Evolutionary conservation across 1,284 basidiomycete genomes (phyloP).

Genomic region (Meira nashicola): DNA sequence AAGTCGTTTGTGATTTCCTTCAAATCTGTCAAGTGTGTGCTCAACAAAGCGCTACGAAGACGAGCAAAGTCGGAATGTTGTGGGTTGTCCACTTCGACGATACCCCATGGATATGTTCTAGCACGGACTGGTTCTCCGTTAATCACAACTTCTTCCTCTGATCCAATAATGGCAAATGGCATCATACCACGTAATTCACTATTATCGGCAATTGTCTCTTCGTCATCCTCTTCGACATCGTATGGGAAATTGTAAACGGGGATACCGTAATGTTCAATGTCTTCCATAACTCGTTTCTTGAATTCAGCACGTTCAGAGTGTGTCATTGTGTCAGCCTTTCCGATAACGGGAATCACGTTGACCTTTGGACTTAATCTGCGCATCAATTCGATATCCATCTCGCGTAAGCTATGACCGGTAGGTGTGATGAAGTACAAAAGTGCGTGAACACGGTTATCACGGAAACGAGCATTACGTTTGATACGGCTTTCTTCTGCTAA

Average conservation of each 20-base stretch:
- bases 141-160: constrained; percentile 91
- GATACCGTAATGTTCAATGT: constrained; percentile 97
- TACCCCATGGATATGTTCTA: constrained; percentile 92
- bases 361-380: constrained; percentile 58
- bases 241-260: constrained; percentile 99
- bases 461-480: constrained; percentile 98
- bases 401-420: constrained; percentile 78
- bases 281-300: constrained; percentile 99
- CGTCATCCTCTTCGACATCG: constrained; percentile 95
- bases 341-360: constrained; percentile 98
- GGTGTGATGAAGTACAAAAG: constrained; percentile 98
- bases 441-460: constrained; percentile 84
- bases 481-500: constrained; percentile 97
- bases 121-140: constrained; percentile 86
- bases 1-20: constrained; percentile 89
- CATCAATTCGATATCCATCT: constrained; percentile 83
- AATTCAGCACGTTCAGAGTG: constrained; percentile 63
- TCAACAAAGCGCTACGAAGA: constrained; percentile 85
- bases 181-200: constrained; percentile 51
- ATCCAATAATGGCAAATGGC: constrained; percentile 95
- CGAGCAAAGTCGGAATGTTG: constrained; percentile 96
- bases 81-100: constrained; percentile 97
- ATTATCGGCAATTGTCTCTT: constrained; percentile 97
- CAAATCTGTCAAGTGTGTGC: constrained; percentile 88
- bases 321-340: constrained; percentile 92